Conservation (phyloP, 805 yeast species). For the Starmera caribaea region DNA sequence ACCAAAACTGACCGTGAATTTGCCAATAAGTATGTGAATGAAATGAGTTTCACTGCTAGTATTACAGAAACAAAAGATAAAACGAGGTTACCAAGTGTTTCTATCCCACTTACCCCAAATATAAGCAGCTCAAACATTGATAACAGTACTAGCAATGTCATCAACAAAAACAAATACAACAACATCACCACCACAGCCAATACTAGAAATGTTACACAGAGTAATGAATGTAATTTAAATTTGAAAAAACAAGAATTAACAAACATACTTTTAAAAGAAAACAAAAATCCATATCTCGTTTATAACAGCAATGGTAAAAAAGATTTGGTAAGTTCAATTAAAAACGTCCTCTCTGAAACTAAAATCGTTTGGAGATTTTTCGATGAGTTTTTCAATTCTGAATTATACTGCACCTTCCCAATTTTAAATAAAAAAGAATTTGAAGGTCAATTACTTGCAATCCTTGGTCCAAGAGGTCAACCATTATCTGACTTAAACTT, state of each 20-base stretch:
- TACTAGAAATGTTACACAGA: neutral
- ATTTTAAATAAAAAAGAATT: slow-evolving; percentile 13
- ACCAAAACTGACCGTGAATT: neutral
- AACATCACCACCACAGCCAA: neutral
- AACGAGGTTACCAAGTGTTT: too few relatives aligned
- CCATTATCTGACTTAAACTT: slow-evolving; percentile 4
- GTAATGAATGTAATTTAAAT: neutral
- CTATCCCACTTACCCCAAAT: too few relatives aligned
- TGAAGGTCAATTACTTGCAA: slow-evolving; percentile 1
- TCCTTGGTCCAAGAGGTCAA: slow-evolving; percentile 11
- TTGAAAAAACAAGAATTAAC: too few relatives aligned
- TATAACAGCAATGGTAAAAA: neutral
- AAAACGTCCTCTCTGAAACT: slow-evolving; percentile 5
- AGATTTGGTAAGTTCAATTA: slow-evolving; percentile 1
- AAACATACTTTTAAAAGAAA: too few relatives aligned
- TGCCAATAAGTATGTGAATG: slow-evolving; percentile 1
- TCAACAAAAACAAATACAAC: neutral
- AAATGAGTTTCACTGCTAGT: slow-evolving; percentile 1
- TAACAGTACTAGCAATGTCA: neutral
- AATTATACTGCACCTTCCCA: slow-evolving; percentile 11
- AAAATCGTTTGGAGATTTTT: slow-evolving; percentile 16
- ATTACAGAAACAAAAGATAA: too few relatives aligned
- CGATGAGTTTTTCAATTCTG: slow-evolving; percentile 16
- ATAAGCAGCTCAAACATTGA: too few relatives aligned
- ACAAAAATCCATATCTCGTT: too few relatives aligned